These are phyloP conservation scores for Rhizophagus prolifer DNA, from an alignment of 192 early-diverging fungal genomes.

Conservation along the genomic window DNA sequence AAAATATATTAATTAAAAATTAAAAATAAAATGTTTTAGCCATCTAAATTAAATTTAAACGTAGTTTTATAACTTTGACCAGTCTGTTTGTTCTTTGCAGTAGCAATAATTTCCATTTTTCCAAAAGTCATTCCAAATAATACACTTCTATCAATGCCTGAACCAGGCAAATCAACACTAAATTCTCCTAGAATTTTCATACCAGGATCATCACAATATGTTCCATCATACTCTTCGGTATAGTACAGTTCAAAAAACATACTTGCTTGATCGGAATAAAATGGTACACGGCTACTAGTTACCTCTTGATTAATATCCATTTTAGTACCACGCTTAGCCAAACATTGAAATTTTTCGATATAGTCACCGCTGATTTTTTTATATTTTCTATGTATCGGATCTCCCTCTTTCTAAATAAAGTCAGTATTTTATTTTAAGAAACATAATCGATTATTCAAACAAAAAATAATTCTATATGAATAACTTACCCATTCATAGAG, in stretches of 20 bases:
- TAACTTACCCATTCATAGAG: too few species aligned
- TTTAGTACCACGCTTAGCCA: too few species aligned
- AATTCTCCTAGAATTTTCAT: not conserved
- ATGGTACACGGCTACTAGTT: too few species aligned
- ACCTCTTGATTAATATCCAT: too few species aligned
- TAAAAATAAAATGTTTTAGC: too few species aligned
- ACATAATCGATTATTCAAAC: too few species aligned
- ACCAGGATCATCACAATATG: constrained; percentile 5
- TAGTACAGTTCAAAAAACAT: not conserved
- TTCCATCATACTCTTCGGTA: not conserved
- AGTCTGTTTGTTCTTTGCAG: not conserved
- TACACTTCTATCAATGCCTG: not conserved
- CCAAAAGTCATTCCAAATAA: constrained; percentile 6
- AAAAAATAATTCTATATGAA: too few species aligned
- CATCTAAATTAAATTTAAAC: not conserved
- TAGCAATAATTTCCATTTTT: constrained; percentile 7
- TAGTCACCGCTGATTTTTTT: too few species aligned
- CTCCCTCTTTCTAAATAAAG: not conserved
- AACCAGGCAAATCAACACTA: not conserved
- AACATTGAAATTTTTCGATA: too few species aligned
- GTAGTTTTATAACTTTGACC: not conserved
- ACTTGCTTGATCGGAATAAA: not conserved
- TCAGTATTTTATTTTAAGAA: too few species aligned
- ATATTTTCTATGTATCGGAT: not conserved
- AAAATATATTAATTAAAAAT: too few species aligned